Evolutionary conservation across 768 basidiomycete species (phyloP).

Genomic region (Fistulinella prunicolor): DNA sequence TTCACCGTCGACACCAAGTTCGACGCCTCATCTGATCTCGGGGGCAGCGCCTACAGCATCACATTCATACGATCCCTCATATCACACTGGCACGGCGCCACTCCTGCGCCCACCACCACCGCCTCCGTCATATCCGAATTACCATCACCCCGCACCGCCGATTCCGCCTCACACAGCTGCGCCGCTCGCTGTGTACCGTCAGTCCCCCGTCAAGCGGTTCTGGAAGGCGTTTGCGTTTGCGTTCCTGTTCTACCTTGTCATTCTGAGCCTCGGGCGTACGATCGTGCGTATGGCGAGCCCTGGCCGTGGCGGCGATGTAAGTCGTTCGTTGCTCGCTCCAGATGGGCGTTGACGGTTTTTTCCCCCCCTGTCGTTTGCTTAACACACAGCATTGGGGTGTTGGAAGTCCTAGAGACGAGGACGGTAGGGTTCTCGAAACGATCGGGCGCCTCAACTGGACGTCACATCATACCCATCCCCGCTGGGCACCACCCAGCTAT

Average conservation of each 20-base stretch:
- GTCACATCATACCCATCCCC: slow-evolving; percentile 4
- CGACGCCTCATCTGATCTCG: too few species aligned
- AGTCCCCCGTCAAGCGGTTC: slow-evolving; percentile 11
- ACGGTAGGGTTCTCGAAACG: slow-evolving; percentile 16
- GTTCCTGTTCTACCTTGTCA: slow-evolving; percentile 9
- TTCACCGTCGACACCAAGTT: too few species aligned
- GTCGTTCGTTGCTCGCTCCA: too few species aligned
- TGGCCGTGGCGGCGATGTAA: too few species aligned
- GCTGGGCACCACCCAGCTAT: slow-evolving; percentile 18
- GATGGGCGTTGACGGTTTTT: too few species aligned
- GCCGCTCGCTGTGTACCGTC: background rate
- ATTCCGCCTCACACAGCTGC: background rate
- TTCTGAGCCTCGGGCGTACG: background rate
- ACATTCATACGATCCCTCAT: too few species aligned
- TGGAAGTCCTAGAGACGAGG: slow-evolving; percentile 3
- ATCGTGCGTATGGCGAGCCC: slow-evolving; percentile 4
- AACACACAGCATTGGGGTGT: background rate
- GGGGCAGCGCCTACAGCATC: too few species aligned
- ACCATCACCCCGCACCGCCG: background rate
- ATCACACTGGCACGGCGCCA: background rate
- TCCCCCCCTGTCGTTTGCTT: too few species aligned
- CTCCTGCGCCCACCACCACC: background rate
- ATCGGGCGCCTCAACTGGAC: slow-evolving; percentile 17
- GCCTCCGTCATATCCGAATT: slow-evolving; percentile 14
- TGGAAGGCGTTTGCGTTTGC: slow-evolving; percentile 12